Evolutionary conservation across 257 asterid genomes (phyloP).

Genomic region (Gentiana macrophylla): DNA sequence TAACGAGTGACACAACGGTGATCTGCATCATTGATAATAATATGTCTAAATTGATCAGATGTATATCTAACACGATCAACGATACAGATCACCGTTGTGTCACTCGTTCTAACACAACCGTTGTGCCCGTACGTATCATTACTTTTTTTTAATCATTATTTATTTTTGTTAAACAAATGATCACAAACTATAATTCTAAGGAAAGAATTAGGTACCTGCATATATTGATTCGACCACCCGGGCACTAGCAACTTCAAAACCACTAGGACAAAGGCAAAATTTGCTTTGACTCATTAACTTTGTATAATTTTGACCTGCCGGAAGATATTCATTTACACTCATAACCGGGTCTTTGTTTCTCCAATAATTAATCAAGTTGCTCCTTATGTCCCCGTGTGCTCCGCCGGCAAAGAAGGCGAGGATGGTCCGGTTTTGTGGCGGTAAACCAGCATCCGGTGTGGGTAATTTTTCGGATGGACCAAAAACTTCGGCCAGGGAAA

Average conservation of each 20-base stretch:
- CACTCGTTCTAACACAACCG: too few species aligned
- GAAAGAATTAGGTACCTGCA: constrained; percentile 3
- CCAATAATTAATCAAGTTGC: constrained; percentile 8
- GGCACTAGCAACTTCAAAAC: constrained; percentile 62
- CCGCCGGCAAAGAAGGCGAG: constrained; percentile 24
- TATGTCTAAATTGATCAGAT: too few species aligned
- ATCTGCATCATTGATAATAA: too few species aligned
- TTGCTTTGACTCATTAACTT: constrained; percentile 42
- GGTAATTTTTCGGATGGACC: constrained; percentile 9
- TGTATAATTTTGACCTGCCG: constrained; percentile 21
- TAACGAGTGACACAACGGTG: too few species aligned
- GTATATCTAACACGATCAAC: too few species aligned
- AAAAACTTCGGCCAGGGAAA: constrained; percentile 11
- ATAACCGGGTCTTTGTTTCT: constrained; percentile 22
- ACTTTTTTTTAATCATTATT: too few species aligned
- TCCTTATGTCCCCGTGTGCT: constrained; percentile 18
- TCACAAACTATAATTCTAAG: too few species aligned
- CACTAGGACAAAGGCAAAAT: constrained; percentile 53
- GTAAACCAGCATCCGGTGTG: constrained; percentile 10
- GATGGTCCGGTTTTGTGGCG: constrained; percentile 8
- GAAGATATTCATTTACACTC: constrained; percentile 22
- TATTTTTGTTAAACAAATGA: too few species aligned
- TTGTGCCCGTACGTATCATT: too few species aligned
- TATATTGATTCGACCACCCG: constrained; percentile 50
- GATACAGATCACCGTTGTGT: too few species aligned